Evolutionary conservation across 2,329 filamentous ascomycete genomes (phyloP), one percentile per base, ranked within the genome.

Genomic region (Metarhizium guizhouense): DNA sequence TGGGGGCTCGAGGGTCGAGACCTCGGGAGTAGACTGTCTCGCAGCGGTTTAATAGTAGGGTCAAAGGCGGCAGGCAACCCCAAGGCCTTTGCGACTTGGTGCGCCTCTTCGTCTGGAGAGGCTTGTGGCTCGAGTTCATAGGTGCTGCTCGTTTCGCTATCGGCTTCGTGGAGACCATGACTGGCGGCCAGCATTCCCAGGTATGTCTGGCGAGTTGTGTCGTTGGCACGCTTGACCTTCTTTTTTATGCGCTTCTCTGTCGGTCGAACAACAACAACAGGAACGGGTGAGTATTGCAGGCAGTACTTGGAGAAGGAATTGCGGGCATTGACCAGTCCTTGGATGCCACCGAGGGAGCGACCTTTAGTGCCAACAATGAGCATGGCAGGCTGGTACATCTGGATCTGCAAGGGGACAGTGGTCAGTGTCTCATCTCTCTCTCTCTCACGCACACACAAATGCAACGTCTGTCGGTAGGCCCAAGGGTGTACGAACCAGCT

Each of bases 231-330:
- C 75, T 96, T 96, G 57, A 82, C 80, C 72, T 94, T 95, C 74
- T 95, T 95, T 73, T 94, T 94, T 66, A 89, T 83, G 20, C 92
- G 86, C 73, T 95, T 95, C 58, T 88, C 87, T 36, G 87, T 88
- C 40, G 92, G 91, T 4, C 92, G 83, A 10, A 96, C 92, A 36
- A 96, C 92, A 34, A 96, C 92, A 7, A 96, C 92, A 1, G 92
- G 92, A 1, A 96, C 89, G 0, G 92, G 91, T 2, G 89, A 95
- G 68, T 95, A 92, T 67, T 96, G 92, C 13, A 96, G 79, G 65
- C 92, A 96, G 72, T 96, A 96, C 68, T 96, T 96, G 30, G 90
- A 95, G 48, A 96, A 92, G 0, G 88, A 94, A 60, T 90, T 94
- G 47, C 79, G 74, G 36, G 80, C 81, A 51, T 89, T 90, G 47